Conservation (phyloP, 192 early-diverging fungal genomes). For the Thamnidium elegans region DNA sequence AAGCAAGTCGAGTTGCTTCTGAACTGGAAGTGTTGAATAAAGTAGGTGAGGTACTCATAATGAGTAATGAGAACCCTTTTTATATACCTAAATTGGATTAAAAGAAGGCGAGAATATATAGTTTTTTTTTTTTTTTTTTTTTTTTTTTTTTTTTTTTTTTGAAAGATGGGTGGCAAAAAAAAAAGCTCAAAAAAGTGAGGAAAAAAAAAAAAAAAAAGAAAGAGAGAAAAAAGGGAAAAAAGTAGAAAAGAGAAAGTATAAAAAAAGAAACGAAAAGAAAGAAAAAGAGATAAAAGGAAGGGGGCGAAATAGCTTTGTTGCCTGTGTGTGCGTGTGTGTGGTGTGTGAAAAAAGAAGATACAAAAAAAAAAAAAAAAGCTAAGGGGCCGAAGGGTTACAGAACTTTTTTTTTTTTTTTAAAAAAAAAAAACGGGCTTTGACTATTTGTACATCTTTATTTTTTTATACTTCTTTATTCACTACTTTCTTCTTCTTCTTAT, state of each 20-base stretch:
- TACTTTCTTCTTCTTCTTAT: background rate
- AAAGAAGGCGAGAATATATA: background rate
- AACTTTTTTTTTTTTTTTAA: background rate
- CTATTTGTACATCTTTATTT: background rate
- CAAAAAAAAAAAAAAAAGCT: slow-evolving; percentile 15
- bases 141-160: slow-evolving; percentile 8
- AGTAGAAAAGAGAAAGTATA: slow-evolving; percentile 12
- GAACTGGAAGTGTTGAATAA: slow-evolving; percentile 8
- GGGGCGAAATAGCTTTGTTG: background rate
- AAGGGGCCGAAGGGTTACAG: slow-evolving; percentile 20
- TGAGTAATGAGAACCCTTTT: no score
- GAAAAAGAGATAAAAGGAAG: background rate
- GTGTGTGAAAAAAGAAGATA: background rate
- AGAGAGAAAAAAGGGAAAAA: slow-evolving; percentile 16
- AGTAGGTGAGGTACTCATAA: slow-evolving; percentile 12
- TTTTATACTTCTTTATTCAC: background rate
- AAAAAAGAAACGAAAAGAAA: background rate
- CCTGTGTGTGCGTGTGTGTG: background rate
- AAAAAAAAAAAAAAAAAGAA: slow-evolving; percentile 12
- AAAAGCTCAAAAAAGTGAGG: no score
- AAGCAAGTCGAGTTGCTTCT: slow-evolving; percentile 1
- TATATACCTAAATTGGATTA: background rate
- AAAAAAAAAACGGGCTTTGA: slow-evolving; percentile 11
- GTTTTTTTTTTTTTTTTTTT: no score
- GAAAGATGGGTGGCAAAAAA: no score